Percentiles rank a stretch among this genome's conserved stretches.
phyloP scores from a whole-genome alignment of 768 basidiomycete genomes.

The Naematelia aurantialba region DNA sequence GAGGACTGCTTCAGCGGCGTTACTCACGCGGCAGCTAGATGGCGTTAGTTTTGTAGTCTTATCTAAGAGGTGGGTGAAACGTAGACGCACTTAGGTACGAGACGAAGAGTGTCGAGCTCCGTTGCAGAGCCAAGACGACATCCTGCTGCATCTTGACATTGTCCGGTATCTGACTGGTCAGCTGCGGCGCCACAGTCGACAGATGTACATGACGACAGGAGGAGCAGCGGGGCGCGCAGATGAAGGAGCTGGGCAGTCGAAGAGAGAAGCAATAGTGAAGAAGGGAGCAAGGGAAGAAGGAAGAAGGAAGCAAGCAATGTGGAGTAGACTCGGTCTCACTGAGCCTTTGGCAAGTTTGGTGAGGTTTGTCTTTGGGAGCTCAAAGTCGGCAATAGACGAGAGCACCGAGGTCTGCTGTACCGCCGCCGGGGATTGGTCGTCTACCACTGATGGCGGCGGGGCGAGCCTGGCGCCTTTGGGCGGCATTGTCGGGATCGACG shows the following conservation, averaged over 20 bases:
- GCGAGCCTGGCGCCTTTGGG: constrained; percentile 30
- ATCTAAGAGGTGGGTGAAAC: not conserved
- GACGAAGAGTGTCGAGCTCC: constrained; percentile 91
- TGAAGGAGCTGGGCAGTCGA: not conserved
- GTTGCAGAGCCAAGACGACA: constrained; percentile 74
- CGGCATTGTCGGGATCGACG: constrained; percentile 23
- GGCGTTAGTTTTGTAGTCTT: not conserved
- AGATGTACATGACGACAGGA: not conserved
- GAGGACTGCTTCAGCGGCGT: not conserved
- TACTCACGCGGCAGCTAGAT: constrained; percentile 56
- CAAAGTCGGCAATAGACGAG: constrained; percentile 83
- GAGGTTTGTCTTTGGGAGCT: constrained; percentile 77
- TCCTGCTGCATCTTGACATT: constrained; percentile 86
- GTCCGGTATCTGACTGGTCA: constrained; percentile 75
- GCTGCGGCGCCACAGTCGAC: not conserved
- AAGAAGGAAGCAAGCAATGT: no score
- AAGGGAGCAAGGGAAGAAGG: no score
- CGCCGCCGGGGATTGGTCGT: constrained; percentile 22
- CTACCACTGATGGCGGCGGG: constrained; percentile 15
- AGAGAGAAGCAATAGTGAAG: no score
- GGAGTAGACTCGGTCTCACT: no score
- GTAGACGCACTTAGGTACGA: constrained; percentile 74
- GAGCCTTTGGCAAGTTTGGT: constrained; percentile 80
- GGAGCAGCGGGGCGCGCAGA: not conserved
- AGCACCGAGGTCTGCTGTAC: constrained; percentile 53